phyloP scores from a whole-genome alignment of 192 early-diverging fungal species.

The Entomortierella beljakovae region DNA sequence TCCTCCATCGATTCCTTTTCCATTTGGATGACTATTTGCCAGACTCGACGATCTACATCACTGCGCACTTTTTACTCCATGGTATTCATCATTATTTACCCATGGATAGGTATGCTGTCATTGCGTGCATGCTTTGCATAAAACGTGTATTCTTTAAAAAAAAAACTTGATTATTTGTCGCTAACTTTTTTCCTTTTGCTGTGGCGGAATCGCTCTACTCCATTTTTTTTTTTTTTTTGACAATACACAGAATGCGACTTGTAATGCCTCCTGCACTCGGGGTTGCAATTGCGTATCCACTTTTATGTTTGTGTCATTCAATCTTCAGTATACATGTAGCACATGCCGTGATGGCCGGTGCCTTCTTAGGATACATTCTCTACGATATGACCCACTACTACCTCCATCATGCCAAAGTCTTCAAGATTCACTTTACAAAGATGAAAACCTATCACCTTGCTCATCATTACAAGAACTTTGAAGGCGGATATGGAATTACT shows the following conservation, averaged over 20 bases:
- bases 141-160: neutral
- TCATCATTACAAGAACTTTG: constrained; percentile 95
- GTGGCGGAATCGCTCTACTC: neutral
- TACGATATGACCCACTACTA: constrained; percentile 97
- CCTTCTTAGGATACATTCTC: constrained; percentile 83
- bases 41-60: constrained; percentile 80
- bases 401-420: constrained; percentile 90
- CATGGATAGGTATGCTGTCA: constrained; percentile 78
- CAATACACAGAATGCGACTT: constrained; percentile 71
- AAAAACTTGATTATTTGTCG: neutral
- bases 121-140: neutral
- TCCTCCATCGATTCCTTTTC: constrained; percentile 93
- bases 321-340: constrained; percentile 72
- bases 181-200: neutral
- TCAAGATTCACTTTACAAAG: constrained; percentile 76
- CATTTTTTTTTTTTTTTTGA: neutral
- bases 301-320: constrained; percentile 62
- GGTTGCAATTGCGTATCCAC: constrained; percentile 71
- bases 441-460: constrained; percentile 96
- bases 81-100: constrained; percentile 98
- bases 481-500: constrained; percentile 91
- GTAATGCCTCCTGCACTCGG: constrained; percentile 96
- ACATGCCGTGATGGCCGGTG: constrained; percentile 78
- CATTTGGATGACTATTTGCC: constrained; percentile 91
- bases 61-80: constrained; percentile 89